Conservation (phyloP, 1,284 basidiomycete species). For the Trichosporon sp. region DNA sequence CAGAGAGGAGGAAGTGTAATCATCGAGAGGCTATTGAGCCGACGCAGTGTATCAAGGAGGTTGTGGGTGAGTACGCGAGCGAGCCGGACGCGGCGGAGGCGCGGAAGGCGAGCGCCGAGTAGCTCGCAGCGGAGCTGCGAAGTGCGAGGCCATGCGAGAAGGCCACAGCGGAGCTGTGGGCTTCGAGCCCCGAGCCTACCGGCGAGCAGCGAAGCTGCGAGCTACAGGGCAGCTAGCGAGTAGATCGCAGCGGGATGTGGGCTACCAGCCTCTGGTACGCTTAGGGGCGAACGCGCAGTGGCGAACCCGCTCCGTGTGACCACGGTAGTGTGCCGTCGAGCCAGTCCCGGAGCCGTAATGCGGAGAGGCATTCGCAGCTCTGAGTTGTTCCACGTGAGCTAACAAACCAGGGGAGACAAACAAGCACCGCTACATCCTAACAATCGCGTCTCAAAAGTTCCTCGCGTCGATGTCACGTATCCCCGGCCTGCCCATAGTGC, state of each 20-base stretch:
- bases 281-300: too few relatives aligned
- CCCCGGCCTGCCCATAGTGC: slow-evolving; percentile 77
- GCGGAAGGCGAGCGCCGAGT: background rate
- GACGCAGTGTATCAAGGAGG: slow-evolving; percentile 73
- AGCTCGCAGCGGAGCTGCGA: background rate
- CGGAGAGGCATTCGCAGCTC: too few relatives aligned
- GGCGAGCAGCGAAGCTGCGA: background rate
- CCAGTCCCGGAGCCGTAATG: too few relatives aligned
- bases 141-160: background rate
- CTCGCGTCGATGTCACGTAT: slow-evolving; percentile 61
- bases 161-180: too few relatives aligned
- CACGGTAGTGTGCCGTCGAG: too few relatives aligned
- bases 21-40: slow-evolving; percentile 74
- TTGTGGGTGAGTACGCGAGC: slow-evolving; percentile 62
- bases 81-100: background rate
- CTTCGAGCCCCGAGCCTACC: too few relatives aligned
- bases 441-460: slow-evolving; percentile 67
- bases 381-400: too few relatives aligned
- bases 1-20: slow-evolving; percentile 90
- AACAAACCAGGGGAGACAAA: slow-evolving; percentile 64
- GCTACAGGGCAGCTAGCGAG: background rate
- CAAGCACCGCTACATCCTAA: slow-evolving; percentile 82
- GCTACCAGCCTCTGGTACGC: too few relatives aligned
- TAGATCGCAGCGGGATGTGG: too few relatives aligned
- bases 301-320: too few relatives aligned